Conservation (phyloP, 2,329 filamentous ascomycete genomes). For the Furcasterigmium furcatum region DNA sequence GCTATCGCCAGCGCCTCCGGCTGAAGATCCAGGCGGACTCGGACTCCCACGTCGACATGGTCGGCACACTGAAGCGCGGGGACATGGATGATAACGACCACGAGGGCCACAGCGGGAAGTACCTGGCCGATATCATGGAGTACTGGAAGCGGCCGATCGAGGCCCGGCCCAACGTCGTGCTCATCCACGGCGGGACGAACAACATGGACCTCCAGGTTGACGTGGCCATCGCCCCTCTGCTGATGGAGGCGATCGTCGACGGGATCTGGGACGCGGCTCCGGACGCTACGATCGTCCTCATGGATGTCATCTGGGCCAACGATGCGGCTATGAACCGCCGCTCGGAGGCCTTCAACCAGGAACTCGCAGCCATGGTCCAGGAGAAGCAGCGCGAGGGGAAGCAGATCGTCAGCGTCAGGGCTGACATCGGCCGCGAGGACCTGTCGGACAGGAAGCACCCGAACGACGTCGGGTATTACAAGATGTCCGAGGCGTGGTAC, state of each 20-base stretch:
- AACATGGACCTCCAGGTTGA: conserved; percentile 13
- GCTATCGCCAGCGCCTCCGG: conserved; percentile 7
- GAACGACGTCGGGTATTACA: neutral
- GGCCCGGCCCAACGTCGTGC: conserved; percentile 15
- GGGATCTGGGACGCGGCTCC: conserved; percentile 10
- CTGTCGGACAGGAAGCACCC: conserved; percentile 4
- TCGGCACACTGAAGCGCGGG: conserved; percentile 6
- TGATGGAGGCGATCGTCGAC: conserved; percentile 14
- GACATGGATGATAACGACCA: conserved; percentile 13
- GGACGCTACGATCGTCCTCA: conserved; percentile 9
- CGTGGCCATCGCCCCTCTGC: conserved; percentile 7
- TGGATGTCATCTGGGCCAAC: neutral
- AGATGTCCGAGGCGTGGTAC: neutral
- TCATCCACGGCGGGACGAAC: conserved; percentile 19
- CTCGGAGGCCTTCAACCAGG: neutral
- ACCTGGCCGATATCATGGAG: conserved; percentile 8
- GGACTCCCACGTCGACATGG: conserved; percentile 8
- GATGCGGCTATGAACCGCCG: neutral
- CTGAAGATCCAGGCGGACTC: conserved; percentile 4
- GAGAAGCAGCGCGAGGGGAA: conserved; percentile 6
- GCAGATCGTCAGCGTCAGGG: conserved; percentile 10
- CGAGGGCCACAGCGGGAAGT: conserved; percentile 12
- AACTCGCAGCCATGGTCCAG: neutral
- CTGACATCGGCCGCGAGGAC: conserved; percentile 2
- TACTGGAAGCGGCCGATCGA: conserved; percentile 4